Base-by-base conservation (phyloP, 768 basidiomycete species). In the Suillus subalutaceus region DNA sequence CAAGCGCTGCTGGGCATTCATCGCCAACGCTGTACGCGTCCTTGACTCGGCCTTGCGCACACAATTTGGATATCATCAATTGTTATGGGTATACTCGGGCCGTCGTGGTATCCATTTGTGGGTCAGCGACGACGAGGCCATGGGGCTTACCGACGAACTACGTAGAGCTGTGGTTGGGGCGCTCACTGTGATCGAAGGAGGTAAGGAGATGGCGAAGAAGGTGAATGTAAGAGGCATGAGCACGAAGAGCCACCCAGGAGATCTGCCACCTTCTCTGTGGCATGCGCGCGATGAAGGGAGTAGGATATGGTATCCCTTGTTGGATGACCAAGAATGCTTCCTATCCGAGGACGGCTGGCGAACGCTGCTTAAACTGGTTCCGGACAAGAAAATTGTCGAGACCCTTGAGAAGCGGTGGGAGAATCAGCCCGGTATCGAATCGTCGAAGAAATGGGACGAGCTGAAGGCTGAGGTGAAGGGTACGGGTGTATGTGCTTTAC, bases 21-120 rank as follows among this genome's bases (percentile, higher is more conserved):
- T 99, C 73, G 86, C 92, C 16, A 90, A 90, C 44, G 97, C 97
- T 0, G 96, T 97, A 52, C 89, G 87, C 70, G 91, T 99, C 2
- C 81, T 99, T 8, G 91, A 99, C 76, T 73, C 79, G 15, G 83
- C 87, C 10, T 85, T 99, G 60, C 85, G 93, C 32, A 88, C 95
- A 20, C 93, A 97, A 69, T 99, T 97, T 75, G 96, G 96, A 8
- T 99, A 91, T 78, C 80, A 85, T 56, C 90, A 94, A 72, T 85
- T 99, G 37, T 82, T 99, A 13, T 99, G 97, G 97, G 96, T 99
- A 38, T 99, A 99, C 78, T 99, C 97, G 9, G 97, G 97, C 65
- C 91, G 97, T 43, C 91, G 97, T 79, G 97, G 97, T 63, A 99
- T 99, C 70, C 97, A 99, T 83, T 84, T 95, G 75, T 99, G 97